Evolutionary conservation across 495 filamentous ascomycete genomes (phyloP), one percentile per base, ranked within the genome.

Genomic region (Daldinia caldariorum): DNA sequence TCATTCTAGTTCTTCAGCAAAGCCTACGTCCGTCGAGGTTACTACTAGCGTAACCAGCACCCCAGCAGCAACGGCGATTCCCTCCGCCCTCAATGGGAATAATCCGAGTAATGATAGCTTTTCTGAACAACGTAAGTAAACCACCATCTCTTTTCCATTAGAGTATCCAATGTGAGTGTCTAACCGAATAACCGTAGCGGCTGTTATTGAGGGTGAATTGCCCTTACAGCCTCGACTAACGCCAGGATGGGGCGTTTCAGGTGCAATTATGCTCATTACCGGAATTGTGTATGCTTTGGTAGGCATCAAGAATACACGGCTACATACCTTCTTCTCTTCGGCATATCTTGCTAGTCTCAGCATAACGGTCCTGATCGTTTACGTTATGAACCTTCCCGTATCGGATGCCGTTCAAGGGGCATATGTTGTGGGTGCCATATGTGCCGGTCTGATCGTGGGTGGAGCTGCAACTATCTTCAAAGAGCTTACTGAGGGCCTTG

Each of bases 331-430:
- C 74, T 83, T 97, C 54, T 94, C 93, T 5, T 85, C 90, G 1
- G 92, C 88, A 4, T 93, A 91, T 72, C 79, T 97, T 12, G 83
- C 86, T 14, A 87, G 88, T 67, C 79, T 97, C 32, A 87, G 91
- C 12, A 90, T 94, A 6, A 89, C 90, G 0, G 92, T 97, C 20
- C 80, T 98, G 8, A 94, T 98, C 66, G 78, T 95, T 49, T 98
- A 97, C 74, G 91, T 97, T 51, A 95, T 94, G 90, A 89, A 84
- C 55, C 90, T 89, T 1, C 94, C 94, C 0, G 87, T 97, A 51
- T 84, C 80, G 66, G 80, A 90, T 72, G 93, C 87, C 0, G 83
- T 97, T 7, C 92, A 97, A 78, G 94, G 94, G 43, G 94, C 89
- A 31, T 97, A 95, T 75, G 86, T 98, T 22, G 92, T 95, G 4